These are phyloP conservation scores for Tarenaya hassleriana DNA, from an alignment of 345 rosid genomes.

Conservation along the genomic window DNA sequence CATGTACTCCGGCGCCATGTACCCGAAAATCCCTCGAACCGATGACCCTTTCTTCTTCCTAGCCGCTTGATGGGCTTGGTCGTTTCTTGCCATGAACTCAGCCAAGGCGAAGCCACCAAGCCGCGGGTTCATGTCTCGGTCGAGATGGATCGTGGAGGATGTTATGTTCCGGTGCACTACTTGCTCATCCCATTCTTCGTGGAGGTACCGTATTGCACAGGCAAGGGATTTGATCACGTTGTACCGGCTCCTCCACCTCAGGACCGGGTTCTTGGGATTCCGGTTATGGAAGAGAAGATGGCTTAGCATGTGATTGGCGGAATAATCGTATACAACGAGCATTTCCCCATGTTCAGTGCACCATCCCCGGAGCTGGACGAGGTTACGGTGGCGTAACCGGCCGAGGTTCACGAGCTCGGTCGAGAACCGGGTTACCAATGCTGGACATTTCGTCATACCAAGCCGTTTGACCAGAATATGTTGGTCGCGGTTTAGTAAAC, in stretches of 20 bases:
- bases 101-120: constrained; percentile 85
- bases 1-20: constrained; percentile 91
- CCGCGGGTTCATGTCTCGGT: constrained; percentile 77
- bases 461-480: constrained; percentile 79
- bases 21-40: constrained; percentile 85
- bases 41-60: constrained; percentile 38
- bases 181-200: constrained; percentile 96
- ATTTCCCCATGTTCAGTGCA: constrained; percentile 98
- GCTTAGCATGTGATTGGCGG: constrained; percentile 58
- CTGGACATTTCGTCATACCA: constrained; percentile 94
- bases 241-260: constrained; percentile 62
- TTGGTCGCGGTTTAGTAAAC: constrained; percentile 52
- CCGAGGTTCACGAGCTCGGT: constrained; percentile 72
- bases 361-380: constrained; percentile 92
- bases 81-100: constrained; percentile 80
- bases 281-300: constrained; percentile 59
- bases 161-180: constrained; percentile 88
- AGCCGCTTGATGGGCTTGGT: constrained; percentile 65
- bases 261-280: constrained; percentile 29
- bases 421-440: constrained; percentile 58
- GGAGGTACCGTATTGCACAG: constrained; percentile 77
- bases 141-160: constrained; percentile 66
- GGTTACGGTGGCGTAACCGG: constrained; percentile 78
- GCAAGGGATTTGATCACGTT: constrained; percentile 73
- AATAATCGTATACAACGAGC: constrained; percentile 86